Percentiles rank a stretch among this genome's conserved stretches.
phyloP scores from a whole-genome alignment of 2,329 filamentous ascomycete species.

The Colletotrichum sublineola region DNA sequence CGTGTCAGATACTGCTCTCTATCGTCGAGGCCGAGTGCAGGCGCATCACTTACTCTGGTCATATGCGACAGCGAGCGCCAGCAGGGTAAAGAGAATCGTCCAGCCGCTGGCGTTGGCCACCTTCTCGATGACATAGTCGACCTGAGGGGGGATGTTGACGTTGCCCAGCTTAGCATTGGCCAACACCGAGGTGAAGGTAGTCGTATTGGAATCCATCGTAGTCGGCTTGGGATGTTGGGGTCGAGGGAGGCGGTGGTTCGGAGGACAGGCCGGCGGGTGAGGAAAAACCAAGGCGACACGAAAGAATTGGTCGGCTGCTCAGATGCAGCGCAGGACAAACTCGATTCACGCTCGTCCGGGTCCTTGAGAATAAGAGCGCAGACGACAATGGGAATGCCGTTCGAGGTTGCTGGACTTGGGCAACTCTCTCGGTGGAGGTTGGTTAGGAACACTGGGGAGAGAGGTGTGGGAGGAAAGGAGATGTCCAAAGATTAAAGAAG shows the following conservation, averaged over 20 bases:
- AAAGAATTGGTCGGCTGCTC: slow-evolving; percentile 18
- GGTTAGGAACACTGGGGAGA: slow-evolving; percentile 17
- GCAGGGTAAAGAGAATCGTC: slow-evolving; percentile 76
- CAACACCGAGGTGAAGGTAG: slow-evolving; percentile 77
- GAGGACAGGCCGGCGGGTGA: background rate
- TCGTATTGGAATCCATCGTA: slow-evolving; percentile 70
- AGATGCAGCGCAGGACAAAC: slow-evolving; percentile 14
- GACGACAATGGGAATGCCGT: slow-evolving; percentile 9
- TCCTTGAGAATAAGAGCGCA: slow-evolving; percentile 3
- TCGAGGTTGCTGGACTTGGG: slow-evolving; percentile 15
- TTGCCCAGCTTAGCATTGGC: slow-evolving; percentile 69
- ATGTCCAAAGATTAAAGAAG: slow-evolving; percentile 36
- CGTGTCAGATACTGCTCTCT: slow-evolving; percentile 16
- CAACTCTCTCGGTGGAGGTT: slow-evolving; percentile 33
- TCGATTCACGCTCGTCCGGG: slow-evolving; percentile 16
- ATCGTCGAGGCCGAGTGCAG: background rate
- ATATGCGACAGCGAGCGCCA: slow-evolving; percentile 82
- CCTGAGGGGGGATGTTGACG: slow-evolving; percentile 65
- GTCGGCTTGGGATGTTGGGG: slow-evolving; percentile 10
- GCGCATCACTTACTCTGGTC: slow-evolving; percentile 81
- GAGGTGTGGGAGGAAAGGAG: slow-evolving; percentile 25
- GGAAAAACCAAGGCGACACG: slow-evolving; percentile 20
- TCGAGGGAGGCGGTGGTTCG: background rate
- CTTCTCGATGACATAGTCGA: slow-evolving; percentile 68
- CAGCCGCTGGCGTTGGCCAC: slow-evolving; percentile 67